Conservation (phyloP, 768 basidiomycete species). For the Boletus huronensis region DNA sequence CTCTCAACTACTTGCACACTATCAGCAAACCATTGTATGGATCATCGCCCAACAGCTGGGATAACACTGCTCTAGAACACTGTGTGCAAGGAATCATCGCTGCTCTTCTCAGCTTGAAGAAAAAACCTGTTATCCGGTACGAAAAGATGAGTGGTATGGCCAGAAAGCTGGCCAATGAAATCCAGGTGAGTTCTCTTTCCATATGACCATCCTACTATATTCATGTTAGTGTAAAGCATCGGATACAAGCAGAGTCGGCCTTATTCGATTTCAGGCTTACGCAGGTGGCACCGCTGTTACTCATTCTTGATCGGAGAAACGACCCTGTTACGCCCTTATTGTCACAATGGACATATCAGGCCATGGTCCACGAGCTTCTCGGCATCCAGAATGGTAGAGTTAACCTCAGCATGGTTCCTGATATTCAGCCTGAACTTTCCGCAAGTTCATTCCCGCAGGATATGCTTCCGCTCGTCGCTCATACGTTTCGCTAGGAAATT, state of each 20-base stretch:
- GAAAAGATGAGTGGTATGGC: slow-evolving; percentile 93
- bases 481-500: slow-evolving; percentile 63
- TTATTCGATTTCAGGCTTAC: slow-evolving; percentile 92
- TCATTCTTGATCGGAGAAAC: slow-evolving; percentile 93
- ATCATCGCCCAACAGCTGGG: slow-evolving; percentile 69
- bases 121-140: slow-evolving; percentile 91
- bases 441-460: slow-evolving; percentile 40
- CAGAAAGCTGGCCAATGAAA: slow-evolving; percentile 79
- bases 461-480: slow-evolving; percentile 6
- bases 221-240: slow-evolving; percentile 48
- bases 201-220: not conserved
- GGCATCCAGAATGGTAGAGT: slow-evolving; percentile 95
- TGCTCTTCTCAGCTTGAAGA: slow-evolving; percentile 90
- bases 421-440: slow-evolving; percentile 80
- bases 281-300: slow-evolving; percentile 81
- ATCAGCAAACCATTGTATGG: slow-evolving; percentile 65
- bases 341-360: slow-evolving; percentile 99
- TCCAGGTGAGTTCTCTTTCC: slow-evolving; percentile 54
- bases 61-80: slow-evolving; percentile 67
- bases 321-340: slow-evolving; percentile 96
- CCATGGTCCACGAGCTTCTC: slow-evolving; percentile 96
- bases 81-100: slow-evolving; percentile 79
- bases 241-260: slow-evolving; percentile 73
- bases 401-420: slow-evolving; percentile 77
- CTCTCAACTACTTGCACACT: slow-evolving; percentile 73